Evolutionary conservation across 1,284 basidiomycete genomes (phyloP).

Genomic region (Trametes hirsuta): DNA sequence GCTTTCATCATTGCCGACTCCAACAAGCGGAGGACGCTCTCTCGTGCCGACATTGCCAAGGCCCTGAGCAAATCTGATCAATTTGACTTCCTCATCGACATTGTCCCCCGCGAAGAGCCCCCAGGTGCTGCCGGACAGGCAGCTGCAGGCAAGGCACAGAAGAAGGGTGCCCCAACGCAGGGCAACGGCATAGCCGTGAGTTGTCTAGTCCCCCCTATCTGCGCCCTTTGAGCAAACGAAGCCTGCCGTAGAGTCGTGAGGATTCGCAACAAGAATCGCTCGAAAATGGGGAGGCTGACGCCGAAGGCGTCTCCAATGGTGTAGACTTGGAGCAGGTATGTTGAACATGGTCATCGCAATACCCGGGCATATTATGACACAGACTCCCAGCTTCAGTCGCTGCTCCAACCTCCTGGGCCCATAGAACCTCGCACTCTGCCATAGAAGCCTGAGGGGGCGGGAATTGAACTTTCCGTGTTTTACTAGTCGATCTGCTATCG

Average conservation of each 20-base stretch:
- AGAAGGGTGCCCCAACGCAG: conserved; percentile 30
- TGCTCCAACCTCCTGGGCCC: conserved; percentile 18
- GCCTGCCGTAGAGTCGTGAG: conserved; percentile 12
- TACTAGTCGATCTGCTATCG: conserved; percentile 8
- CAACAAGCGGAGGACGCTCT: conserved; percentile 89
- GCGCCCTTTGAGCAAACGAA: neutral
- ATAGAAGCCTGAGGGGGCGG: neutral
- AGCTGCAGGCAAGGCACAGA: conserved; percentile 22
- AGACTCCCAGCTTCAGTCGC: conserved; percentile 12
- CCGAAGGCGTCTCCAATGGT: conserved; percentile 8
- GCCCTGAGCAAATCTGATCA: conserved; percentile 90
- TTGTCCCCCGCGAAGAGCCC: conserved; percentile 82
- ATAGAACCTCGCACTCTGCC: conserved; percentile 14
- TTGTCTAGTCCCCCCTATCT: neutral
- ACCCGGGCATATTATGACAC: neutral
- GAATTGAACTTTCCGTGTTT: neutral
- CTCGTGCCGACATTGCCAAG: conserved; percentile 88
- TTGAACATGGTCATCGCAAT: neutral
- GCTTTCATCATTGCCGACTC: conserved; percentile 94
- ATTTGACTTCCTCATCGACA: conserved; percentile 93
- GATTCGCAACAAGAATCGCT: conserved; percentile 14
- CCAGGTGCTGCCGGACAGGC: conserved; percentile 28
- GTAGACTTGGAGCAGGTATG: conserved; percentile 25
- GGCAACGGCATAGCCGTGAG: conserved; percentile 25
- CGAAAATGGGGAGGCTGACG: conserved; percentile 9